These are phyloP conservation scores for Citrus australasica DNA, from an alignment of 345 rosid genomes.

Conservation along the genomic window DNA sequence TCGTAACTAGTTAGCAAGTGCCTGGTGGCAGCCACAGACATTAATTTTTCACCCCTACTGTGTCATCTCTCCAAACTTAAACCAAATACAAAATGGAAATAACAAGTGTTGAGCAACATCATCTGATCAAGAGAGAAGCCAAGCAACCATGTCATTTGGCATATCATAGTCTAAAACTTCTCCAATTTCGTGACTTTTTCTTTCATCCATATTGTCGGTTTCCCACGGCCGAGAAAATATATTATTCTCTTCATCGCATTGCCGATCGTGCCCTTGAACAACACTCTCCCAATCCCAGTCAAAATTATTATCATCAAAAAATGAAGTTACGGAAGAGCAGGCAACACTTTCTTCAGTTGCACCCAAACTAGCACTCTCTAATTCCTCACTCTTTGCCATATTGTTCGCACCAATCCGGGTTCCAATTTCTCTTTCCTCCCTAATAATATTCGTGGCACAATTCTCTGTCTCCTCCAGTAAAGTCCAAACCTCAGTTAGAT, in stretches of 20 bases:
- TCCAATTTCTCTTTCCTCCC: neutral
- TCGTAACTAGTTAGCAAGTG: no score
- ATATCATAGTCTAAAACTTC: neutral
- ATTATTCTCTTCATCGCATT: constrained; percentile 2
- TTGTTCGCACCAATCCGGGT: neutral
- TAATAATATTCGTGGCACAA: no score
- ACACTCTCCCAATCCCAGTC: constrained; percentile 37
- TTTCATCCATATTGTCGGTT: constrained; percentile 4
- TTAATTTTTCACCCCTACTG: no score
- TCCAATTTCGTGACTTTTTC: neutral
- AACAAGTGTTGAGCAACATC: neutral
- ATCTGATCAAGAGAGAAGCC: constrained; percentile 32
- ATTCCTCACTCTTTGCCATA: neutral
- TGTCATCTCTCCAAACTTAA: no score
- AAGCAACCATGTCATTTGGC: constrained; percentile 24
- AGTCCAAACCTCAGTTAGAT: constrained; percentile 1
- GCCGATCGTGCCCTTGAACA: constrained; percentile 9
- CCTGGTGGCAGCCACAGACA: no score
- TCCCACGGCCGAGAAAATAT: constrained; percentile 25
- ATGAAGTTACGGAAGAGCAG: constrained; percentile 19
- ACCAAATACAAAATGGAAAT: neutral
- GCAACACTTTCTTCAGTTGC: constrained; percentile 8
- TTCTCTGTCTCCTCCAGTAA: constrained; percentile 4
- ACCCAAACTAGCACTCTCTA: neutral
- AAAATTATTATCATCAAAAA: constrained; percentile 15